Conservation (phyloP, 2,329 filamentous ascomycete genomes). For the Colletotrichum sp. region DNA sequence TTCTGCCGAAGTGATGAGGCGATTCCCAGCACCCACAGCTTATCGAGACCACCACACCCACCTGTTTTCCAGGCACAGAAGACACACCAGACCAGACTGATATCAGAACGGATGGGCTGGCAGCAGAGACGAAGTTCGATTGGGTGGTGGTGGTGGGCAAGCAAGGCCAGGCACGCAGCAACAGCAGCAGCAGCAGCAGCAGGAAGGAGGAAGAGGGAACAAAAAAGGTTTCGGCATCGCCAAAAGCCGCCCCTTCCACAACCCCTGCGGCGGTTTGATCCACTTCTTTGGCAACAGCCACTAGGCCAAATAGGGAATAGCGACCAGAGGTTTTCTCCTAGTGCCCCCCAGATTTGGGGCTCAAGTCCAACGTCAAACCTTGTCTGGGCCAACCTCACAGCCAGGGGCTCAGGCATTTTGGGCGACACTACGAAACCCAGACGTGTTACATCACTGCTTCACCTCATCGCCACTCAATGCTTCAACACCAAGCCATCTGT, state of each 20-base stretch:
- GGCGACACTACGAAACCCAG: constrained; percentile 42
- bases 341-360: constrained; percentile 20
- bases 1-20: constrained; percentile 1
- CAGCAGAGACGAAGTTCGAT: background rate
- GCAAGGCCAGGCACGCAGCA: background rate
- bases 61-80: background rate
- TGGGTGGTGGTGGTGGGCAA: background rate
- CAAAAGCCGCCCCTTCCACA: constrained; percentile 17
- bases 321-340: constrained; percentile 7
- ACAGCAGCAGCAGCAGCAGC: background rate
- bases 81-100: background rate
- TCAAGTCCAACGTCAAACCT: constrained; percentile 22
- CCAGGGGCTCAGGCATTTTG: constrained; percentile 19
- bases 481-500: constrained; percentile 15
- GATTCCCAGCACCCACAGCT: background rate
- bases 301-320: constrained; percentile 1
- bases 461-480: constrained; percentile 34
- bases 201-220: background rate
- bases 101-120: constrained; percentile 1
- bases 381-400: constrained; percentile 1
- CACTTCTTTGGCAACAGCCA: background rate
- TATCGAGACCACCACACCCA: constrained; percentile 3
- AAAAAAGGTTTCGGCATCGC: constrained; percentile 20
- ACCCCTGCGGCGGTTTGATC: constrained; percentile 23
- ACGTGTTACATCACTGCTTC: constrained; percentile 54